Conservation (phyloP, 2,329 filamentous ascomycete genomes). For the Xylaria hypoxylon region DNA sequence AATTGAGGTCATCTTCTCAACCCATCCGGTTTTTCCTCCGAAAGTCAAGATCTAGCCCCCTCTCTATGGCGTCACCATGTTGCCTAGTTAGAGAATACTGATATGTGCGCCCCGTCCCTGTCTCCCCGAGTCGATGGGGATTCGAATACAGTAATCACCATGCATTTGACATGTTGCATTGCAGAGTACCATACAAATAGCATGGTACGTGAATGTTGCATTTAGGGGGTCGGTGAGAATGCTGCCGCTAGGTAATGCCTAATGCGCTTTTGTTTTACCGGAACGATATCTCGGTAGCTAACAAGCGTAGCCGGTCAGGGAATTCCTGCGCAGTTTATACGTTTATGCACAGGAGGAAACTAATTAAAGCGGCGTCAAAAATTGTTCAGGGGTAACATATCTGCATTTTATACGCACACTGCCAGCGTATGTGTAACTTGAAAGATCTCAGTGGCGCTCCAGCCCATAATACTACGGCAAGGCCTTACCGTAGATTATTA, state of each 20-base stretch:
- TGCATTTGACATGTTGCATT: slow-evolving; percentile 10
- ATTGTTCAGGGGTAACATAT: no score
- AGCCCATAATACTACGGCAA: neutral
- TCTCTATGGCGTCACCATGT: no score
- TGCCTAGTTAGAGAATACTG: neutral
- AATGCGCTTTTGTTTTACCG: neutral
- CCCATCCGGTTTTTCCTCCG: neutral
- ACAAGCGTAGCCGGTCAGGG: neutral
- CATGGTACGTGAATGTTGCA: neutral
- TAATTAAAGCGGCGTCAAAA: slow-evolving; percentile 7
- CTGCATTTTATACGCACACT: neutral
- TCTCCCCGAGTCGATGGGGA: neutral
- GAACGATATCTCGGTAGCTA: neutral
- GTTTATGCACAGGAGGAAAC: neutral
- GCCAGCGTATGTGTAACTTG: neutral
- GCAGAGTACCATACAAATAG: neutral
- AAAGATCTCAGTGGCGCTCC: neutral
- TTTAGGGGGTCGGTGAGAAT: neutral
- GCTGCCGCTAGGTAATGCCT: neutral
- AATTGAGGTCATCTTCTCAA: neutral
- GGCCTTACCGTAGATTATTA: neutral
- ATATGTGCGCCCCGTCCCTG: slow-evolving; percentile 4
- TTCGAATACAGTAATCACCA: neutral
- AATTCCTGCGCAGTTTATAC: neutral
- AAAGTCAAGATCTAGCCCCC: neutral